Conservation (phyloP, 495 filamentous ascomycete species). For the Xylaria palmicola region DNA sequence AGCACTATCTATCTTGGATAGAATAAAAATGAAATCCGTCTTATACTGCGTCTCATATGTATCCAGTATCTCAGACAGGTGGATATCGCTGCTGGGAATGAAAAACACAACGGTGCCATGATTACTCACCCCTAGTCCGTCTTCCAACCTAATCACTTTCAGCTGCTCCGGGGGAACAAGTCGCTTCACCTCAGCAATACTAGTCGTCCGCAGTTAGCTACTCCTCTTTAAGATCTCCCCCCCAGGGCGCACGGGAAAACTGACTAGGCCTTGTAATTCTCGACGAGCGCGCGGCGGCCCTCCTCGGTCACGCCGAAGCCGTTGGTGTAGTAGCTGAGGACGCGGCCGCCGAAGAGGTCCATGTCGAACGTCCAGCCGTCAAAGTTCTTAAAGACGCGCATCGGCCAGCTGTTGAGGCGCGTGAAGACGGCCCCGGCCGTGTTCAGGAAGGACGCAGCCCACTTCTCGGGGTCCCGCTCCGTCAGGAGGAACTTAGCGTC, state of each 20-base stretch:
- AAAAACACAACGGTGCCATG: background rate
- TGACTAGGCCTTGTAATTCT: constrained; percentile 33
- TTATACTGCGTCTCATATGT: background rate
- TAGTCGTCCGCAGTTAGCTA: constrained; percentile 5
- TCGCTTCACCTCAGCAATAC: constrained; percentile 33
- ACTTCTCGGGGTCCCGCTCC: constrained; percentile 35
- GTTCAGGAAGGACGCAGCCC: constrained; percentile 26
- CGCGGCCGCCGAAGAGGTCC: background rate
- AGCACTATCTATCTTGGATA: background rate
- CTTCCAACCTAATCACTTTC: constrained; percentile 29
- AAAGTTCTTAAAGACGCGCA: constrained; percentile 25
- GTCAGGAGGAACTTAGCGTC: constrained; percentile 36
- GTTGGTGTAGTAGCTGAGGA: constrained; percentile 18
- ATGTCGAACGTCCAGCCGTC: constrained; percentile 17
- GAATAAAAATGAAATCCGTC: background rate
- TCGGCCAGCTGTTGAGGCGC: constrained; percentile 12
- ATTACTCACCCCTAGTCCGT: constrained; percentile 27
- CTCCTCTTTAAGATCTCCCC: too few relatives aligned
- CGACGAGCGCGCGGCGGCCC: constrained; percentile 16
- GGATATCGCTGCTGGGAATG: background rate
- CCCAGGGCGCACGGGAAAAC: too few relatives aligned
- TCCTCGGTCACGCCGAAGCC: constrained; percentile 17
- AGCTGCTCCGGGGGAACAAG: constrained; percentile 30
- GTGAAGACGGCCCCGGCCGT: constrained; percentile 17
- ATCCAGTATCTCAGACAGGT: background rate